These are phyloP conservation scores for Coemansia asiatica DNA, from an alignment of 192 early-diverging fungal species.

Conservation along the genomic window DNA sequence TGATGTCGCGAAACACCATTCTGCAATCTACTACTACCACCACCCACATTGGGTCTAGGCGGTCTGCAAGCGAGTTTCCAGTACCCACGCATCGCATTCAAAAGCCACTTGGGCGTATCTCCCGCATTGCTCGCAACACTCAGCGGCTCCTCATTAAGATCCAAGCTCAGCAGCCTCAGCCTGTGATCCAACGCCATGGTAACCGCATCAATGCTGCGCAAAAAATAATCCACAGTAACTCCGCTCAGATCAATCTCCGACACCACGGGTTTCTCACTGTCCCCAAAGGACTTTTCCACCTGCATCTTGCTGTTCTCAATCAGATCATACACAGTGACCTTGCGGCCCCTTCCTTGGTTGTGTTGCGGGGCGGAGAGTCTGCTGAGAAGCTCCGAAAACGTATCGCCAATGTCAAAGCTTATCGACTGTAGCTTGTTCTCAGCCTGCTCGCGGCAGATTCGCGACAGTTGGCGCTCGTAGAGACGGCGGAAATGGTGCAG, in stretches of 20 bases:
- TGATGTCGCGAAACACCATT: no score
- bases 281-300: constrained; percentile 17
- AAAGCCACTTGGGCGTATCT: constrained; percentile 44
- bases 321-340: constrained; percentile 43
- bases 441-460: constrained; percentile 52
- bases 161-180: constrained; percentile 33
- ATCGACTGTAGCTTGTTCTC: constrained; percentile 51
- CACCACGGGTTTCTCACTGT: constrained; percentile 26
- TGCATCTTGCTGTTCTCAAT: constrained; percentile 49
- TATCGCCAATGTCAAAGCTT: constrained; percentile 49
- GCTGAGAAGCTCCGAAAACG: constrained; percentile 40
- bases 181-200: constrained; percentile 51
- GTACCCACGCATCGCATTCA: constrained; percentile 53
- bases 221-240: constrained; percentile 36
- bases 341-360: constrained; percentile 19
- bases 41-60: neutral
- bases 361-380: constrained; percentile 21
- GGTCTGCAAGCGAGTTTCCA: constrained; percentile 47
- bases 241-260: constrained; percentile 30
- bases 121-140: constrained; percentile 22
- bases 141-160: constrained; percentile 27
- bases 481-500: constrained; percentile 35
- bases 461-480: constrained; percentile 46
- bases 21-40: no score
- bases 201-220: constrained; percentile 48